Evolutionary conservation across 2,329 filamentous ascomycete species (phyloP), one percentile per base, ranked within the genome.

Genomic region (Paecilomyces dactylethromorphus): DNA sequence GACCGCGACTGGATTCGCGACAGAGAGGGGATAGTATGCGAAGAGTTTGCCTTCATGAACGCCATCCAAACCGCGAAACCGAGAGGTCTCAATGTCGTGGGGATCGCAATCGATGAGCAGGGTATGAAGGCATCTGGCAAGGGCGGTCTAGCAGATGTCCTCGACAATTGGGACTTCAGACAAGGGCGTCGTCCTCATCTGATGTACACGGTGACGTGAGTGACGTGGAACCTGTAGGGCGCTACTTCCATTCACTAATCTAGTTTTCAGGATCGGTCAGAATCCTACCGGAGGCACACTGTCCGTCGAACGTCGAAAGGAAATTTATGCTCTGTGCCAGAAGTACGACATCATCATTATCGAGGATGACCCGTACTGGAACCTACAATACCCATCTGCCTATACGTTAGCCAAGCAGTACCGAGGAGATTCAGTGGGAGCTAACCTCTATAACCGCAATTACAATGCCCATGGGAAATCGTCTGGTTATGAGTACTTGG

Each of bases 321-420:
- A 92, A 56, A 82, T 97, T 29, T 97, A 97, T 70, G 84, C 82
- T 18, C 72, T 97, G 13, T 94, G 90, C 75, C 86, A 86, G 71
- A 84, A 88, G 70, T 96, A 91, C 76, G 92, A 97, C 73, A 84
- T 97, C 62, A 84, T 97, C 68, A 96, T 97, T 64, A 78, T 95
- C 62, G 93, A 97, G 74, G 93, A 97, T 67, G 92, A 97, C 62
- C 93, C 93, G 5, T 97, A 97, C 78, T 97, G 91, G 90, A 93
- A 94, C 73, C 81, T 97, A 8, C 93, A 97, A 72, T 97, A 85
- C 74, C 91, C 91, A 0, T 89, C 89, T 0, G 87, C 89, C 0
- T 83, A 78, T 33, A 64, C 77, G 8, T 70, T 78, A 56, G 68
- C 74, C 22, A 64, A 69, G 5, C 64, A 67, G 39, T 64, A 69